A percentile compares a stretch with the other conserved stretches of the same genome.
Evolutionary conservation across 2,329 filamentous ascomycete species (phyloP).

Genomic region (Penicillium sp.): DNA sequence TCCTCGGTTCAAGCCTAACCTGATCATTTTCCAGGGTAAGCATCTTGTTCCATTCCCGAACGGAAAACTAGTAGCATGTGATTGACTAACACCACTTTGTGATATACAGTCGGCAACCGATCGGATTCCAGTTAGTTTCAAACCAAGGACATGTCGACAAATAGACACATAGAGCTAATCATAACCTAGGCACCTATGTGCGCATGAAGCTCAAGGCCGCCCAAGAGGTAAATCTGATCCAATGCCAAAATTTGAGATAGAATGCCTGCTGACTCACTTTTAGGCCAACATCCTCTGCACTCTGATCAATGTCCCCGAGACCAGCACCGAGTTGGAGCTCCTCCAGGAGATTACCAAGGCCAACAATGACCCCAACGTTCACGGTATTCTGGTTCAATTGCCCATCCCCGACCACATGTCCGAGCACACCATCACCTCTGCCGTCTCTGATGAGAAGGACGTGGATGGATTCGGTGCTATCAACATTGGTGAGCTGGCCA

Average conservation of each 20-base stretch:
- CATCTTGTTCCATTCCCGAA: background rate
- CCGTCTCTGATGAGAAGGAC: constrained; percentile 91
- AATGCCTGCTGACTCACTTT: constrained; percentile 8
- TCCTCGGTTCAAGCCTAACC: constrained; percentile 80
- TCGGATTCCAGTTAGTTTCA: constrained; percentile 78
- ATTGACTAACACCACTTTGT: constrained; percentile 1
- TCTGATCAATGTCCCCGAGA: constrained; percentile 77
- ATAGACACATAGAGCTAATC: constrained; percentile 23
- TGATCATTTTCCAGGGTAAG: constrained; percentile 93
- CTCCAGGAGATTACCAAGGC: constrained; percentile 76
- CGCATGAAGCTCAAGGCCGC: constrained; percentile 99
- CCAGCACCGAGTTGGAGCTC: constrained; percentile 80
- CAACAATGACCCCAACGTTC: constrained; percentile 83
- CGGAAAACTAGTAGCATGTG: background rate
- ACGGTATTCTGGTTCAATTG: constrained; percentile 92
- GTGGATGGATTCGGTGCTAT: constrained; percentile 93
- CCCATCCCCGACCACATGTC: constrained; percentile 87
- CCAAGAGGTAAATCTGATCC: constrained; percentile 64
- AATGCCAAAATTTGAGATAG: background rate
- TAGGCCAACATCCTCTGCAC: constrained; percentile 89
- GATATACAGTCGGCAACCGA: constrained; percentile 74
- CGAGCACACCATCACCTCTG: constrained; percentile 86
- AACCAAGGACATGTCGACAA: constrained; percentile 9
- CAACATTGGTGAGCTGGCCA: constrained; percentile 96
- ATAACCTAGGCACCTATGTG: constrained; percentile 82